Base-by-base conservation (phyloP, 83 land plant species). In the Picea engelmannii region DNA sequence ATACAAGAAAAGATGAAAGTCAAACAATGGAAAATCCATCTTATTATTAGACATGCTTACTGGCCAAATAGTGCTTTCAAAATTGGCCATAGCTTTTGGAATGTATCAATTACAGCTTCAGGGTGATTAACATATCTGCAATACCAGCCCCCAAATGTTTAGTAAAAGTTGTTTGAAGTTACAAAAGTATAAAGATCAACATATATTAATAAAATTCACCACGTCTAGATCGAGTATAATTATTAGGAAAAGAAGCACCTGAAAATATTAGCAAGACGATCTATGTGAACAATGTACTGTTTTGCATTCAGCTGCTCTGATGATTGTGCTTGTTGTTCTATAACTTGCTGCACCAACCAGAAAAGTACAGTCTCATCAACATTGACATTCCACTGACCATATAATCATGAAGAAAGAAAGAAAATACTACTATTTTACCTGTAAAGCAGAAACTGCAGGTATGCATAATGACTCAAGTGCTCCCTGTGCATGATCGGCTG, bases 1-100 rank as follows among this genome's bases (percentile, higher is more conserved):
- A 20, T 47, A 4, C 61, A 60, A 55, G 18, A 21, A 77, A 58
- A 67, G 55, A n/a, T 62, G 78, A 17, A 73, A 6, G 23, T 73
- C 76, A 21, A n/a, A 7, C 2, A 44, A 40, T 71, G 24, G 18
- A 18, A 70, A 58, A 47, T 77, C 15, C 4, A 60, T 27, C 38
- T 15, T 44, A 4, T 27, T 59, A 24, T 23, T 24, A 42, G 25
- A 4, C 16, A 21, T 27, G 70, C 96, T 90, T 86, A 97, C 99
- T 86, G 87, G 62, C 83, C 85, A 86, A 97, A 94, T 65, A 96
- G 91, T 52, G 87, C 87, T 85, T 94, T 94, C 58, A 95, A 86
- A 10, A 90, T 80, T 59, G 99, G 98, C 99, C 99, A 97, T 68
- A 94, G 84, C 75, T 89, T 87, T 69, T 89, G 93, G 66, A 97